Evolutionary conservation across 129 eudicot species (phyloP).

Genomic region (Pulicaria dysenterica): DNA sequence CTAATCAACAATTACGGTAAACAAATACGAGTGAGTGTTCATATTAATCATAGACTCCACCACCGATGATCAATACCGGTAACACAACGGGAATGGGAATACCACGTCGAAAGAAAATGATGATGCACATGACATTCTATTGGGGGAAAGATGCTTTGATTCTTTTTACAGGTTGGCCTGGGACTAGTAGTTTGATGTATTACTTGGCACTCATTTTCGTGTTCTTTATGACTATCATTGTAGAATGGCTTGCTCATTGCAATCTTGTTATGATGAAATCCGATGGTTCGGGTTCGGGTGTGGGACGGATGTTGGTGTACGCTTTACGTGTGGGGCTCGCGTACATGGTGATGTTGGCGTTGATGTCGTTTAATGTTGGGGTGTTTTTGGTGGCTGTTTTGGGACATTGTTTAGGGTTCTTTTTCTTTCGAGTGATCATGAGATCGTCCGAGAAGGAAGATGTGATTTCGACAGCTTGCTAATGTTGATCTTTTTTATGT

Average conservation of each 20-base stretch:
- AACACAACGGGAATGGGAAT: slow-evolving; percentile 17
- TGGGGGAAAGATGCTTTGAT: slow-evolving; percentile 68
- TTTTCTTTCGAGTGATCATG: slow-evolving; percentile 41
- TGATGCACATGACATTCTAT: slow-evolving; percentile 58
- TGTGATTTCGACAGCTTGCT: slow-evolving; percentile 13
- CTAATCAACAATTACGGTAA: neutral
- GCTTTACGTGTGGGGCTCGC: slow-evolving; percentile 60
- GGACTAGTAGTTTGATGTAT: slow-evolving; percentile 52
- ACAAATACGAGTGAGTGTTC: too few species aligned
- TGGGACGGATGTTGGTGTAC: slow-evolving; percentile 48
- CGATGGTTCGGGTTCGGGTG: slow-evolving; percentile 31
- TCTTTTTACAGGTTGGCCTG: slow-evolving; percentile 75
- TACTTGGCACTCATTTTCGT: slow-evolving; percentile 50
- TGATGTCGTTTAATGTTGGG: slow-evolving; percentile 69
- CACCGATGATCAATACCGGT: slow-evolving; percentile 24
- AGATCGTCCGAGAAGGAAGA: neutral
- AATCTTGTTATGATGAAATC: slow-evolving; percentile 38
- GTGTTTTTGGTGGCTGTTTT: slow-evolving; percentile 55
- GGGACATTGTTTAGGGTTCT: slow-evolving; percentile 64
- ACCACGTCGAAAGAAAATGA: slow-evolving; percentile 38
- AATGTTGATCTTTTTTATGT: neutral
- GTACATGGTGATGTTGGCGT: slow-evolving; percentile 58
- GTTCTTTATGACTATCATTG: slow-evolving; percentile 50
- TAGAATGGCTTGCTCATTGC: slow-evolving; percentile 48
- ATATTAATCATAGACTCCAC: slow-evolving; percentile 8